Conservation (phyloP, 2,329 filamentous ascomycete species). For the Hypoxylon sp. region DNA sequence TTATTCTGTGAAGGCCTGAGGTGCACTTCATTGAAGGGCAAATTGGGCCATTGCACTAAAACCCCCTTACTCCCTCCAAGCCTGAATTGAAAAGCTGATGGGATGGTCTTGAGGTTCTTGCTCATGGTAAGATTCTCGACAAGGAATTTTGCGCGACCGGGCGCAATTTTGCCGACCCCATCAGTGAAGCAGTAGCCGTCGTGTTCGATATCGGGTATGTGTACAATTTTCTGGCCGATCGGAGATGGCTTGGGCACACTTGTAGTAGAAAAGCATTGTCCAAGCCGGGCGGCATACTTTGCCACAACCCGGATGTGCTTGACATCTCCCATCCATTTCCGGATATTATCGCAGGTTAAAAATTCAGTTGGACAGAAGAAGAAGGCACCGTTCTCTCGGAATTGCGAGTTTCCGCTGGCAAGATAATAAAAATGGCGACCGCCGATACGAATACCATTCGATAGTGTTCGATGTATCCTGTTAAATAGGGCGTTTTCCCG, state of each 20-base stretch:
- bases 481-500: conserved; percentile 76
- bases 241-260: conserved; percentile 72
- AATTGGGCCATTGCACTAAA: conserved; percentile 76
- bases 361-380: conserved; percentile 82
- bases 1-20: conserved; percentile 89
- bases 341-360: conserved; percentile 77
- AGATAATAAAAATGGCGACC: conserved; percentile 87
- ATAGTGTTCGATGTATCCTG: conserved; percentile 74
- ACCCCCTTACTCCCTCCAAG: conserved; percentile 94
- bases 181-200: conserved; percentile 83
- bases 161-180: conserved; percentile 92
- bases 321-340: conserved; percentile 87
- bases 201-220: conserved; percentile 74
- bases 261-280: conserved; percentile 96
- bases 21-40: conserved; percentile 73
- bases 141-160: conserved; percentile 76
- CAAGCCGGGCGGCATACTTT: conserved; percentile 87
- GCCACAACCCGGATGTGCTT: conserved; percentile 82
- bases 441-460: conserved; percentile 82
- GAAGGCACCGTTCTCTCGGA: conserved; percentile 89
- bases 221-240: conserved; percentile 64
- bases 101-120: conserved; percentile 59
- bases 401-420: conserved; percentile 94
- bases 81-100: conserved; percentile 90
- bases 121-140: conserved; percentile 72